These are phyloP conservation scores for Acephala macrosclerotiorum DNA, from an alignment of 2,329 filamentous ascomycete genomes.

Conservation along the genomic window DNA sequence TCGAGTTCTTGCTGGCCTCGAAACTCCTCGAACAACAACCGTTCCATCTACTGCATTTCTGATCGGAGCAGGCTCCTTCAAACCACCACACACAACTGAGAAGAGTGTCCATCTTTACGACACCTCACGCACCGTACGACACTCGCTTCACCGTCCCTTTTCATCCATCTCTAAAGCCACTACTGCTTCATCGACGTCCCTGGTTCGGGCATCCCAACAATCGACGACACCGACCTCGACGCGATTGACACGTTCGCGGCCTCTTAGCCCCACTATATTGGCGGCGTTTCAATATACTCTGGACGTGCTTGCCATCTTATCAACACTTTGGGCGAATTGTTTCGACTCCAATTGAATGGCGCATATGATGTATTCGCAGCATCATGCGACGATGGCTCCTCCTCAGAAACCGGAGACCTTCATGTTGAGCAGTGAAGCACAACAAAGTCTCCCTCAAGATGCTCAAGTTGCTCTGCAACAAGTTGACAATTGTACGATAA, in stretches of 20 bases:
- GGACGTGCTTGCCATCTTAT: slow-evolving; percentile 33
- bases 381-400: slow-evolving; percentile 86
- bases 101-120: slow-evolving; percentile 29
- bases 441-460: slow-evolving; percentile 94
- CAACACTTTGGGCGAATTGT: slow-evolving; percentile 32
- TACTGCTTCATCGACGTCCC: slow-evolving; percentile 42
- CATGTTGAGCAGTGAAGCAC: slow-evolving; percentile 95
- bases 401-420: slow-evolving; percentile 98
- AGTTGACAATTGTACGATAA: slow-evolving; percentile 88
- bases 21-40: slow-evolving; percentile 45
- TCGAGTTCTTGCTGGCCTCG: slow-evolving; percentile 46
- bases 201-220: slow-evolving; percentile 32
- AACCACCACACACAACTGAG: slow-evolving; percentile 23
- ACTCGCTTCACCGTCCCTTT: slow-evolving; percentile 42
- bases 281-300: slow-evolving; percentile 39
- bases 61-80: slow-evolving; percentile 45
- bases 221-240: slow-evolving; percentile 13
- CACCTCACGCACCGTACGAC: slow-evolving; percentile 26
- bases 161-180: slow-evolving; percentile 31
- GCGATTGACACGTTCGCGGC: slow-evolving; percentile 20
- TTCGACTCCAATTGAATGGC: slow-evolving; percentile 45
- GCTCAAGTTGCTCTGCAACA: slow-evolving; percentile 97
- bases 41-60: slow-evolving; percentile 43
- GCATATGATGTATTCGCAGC: slow-evolving; percentile 72
- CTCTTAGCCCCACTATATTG: slow-evolving; percentile 34